Conservation (phyloP, 305 asterid species). For the Plantago rigida region DNA sequence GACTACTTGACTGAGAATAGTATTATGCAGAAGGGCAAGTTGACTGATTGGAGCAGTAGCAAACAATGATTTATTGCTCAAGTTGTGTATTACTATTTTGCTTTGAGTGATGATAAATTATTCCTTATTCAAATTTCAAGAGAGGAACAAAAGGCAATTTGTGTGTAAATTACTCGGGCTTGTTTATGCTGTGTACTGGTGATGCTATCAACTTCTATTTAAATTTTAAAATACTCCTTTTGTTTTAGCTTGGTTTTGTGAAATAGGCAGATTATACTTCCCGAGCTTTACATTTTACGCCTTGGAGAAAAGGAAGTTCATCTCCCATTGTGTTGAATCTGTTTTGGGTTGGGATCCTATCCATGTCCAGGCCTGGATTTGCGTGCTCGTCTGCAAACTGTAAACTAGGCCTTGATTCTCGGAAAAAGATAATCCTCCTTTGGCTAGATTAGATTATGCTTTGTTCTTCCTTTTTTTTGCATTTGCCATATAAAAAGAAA, state of each 20-base stretch:
- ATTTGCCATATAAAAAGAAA: no score
- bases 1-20: constrained; percentile 73
- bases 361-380: no score
- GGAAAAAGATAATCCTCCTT: no score
- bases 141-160: constrained; percentile 18
- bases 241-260: constrained; percentile 12
- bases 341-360: no score
- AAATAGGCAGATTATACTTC: no score
- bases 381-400: no score
- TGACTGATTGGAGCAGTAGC: constrained; percentile 55
- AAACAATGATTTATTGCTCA: constrained; percentile 32
- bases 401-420: no score
- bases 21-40: constrained; percentile 55
- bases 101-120: constrained; percentile 22
- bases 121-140: constrained; percentile 25
- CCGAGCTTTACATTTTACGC: no score
- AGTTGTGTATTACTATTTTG: constrained; percentile 20
- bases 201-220: constrained; percentile 8
- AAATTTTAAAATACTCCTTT: constrained; percentile 18
- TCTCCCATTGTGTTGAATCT: no score
- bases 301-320: no score
- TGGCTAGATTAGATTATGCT: no score
- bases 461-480: no score
- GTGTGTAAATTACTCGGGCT: constrained; percentile 27
- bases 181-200: constrained; percentile 27